phyloP scores from a whole-genome alignment of 495 filamentous ascomycete species.

The Aspergillus cavernicola region DNA sequence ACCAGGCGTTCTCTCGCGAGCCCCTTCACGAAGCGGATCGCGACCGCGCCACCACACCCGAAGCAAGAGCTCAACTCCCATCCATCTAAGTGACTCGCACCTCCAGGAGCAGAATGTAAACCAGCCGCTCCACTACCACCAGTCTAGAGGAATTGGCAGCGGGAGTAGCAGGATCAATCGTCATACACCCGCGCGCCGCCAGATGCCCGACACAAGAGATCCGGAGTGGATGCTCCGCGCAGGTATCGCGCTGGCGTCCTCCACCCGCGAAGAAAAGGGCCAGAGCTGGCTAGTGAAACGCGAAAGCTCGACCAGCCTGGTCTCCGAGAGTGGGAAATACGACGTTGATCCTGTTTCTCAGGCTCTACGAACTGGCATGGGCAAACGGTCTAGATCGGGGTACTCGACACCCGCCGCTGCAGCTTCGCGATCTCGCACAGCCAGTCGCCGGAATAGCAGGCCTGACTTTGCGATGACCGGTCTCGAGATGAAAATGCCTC shows the following conservation, averaged over 20 bases:
- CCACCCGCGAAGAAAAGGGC: slow-evolving; percentile 71
- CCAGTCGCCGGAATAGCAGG: slow-evolving; percentile 33
- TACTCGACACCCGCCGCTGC: slow-evolving; percentile 34
- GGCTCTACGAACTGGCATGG: neutral
- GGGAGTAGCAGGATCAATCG: slow-evolving; percentile 15
- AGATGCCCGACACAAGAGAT: slow-evolving; percentile 26
- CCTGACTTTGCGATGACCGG: slow-evolving; percentile 38
- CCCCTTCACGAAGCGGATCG: slow-evolving; percentile 40
- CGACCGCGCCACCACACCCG: slow-evolving; percentile 35
- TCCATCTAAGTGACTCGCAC: slow-evolving; percentile 34
- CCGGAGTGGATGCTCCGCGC: slow-evolving; percentile 74
- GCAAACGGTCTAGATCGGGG: slow-evolving; percentile 32
- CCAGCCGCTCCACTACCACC: slow-evolving; percentile 25
- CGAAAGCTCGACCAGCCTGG: slow-evolving; percentile 66
- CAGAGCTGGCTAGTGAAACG: slow-evolving; percentile 74
- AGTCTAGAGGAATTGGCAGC: slow-evolving; percentile 6
- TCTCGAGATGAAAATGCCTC: slow-evolving; percentile 11
- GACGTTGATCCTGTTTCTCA: slow-evolving; percentile 10
- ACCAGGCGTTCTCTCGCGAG: slow-evolving; percentile 44
- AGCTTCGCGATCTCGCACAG: slow-evolving; percentile 32
- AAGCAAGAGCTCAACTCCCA: slow-evolving; percentile 37
- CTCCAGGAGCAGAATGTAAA: slow-evolving; percentile 25
- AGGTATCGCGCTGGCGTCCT: slow-evolving; percentile 65
- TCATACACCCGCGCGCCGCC: neutral
- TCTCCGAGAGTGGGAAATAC: slow-evolving; percentile 46